A percentile compares a stretch with the other conserved stretches of the same genome.
Evolutionary conservation across 1,284 basidiomycete genomes (phyloP).

Genomic region (Ceratorhiza oryzae-sativae): DNA sequence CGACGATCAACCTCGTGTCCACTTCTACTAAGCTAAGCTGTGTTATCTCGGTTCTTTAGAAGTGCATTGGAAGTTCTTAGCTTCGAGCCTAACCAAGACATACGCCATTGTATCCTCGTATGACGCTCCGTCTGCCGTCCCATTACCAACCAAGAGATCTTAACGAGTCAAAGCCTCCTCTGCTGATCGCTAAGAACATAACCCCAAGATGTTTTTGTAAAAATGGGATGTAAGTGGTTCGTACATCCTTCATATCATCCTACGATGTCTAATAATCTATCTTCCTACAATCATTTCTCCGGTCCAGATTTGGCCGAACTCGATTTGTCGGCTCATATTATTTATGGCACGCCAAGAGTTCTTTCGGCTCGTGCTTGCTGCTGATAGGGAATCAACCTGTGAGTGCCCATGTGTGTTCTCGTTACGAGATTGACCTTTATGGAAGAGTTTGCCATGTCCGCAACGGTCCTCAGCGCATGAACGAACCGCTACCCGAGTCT

Average conservation of each 20-base stretch:
- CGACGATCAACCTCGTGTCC: neutral
- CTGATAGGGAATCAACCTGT: neutral
- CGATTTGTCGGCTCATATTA: neutral
- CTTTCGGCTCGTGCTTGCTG: neutral
- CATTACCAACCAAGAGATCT: too few species aligned
- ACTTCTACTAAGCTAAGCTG: neutral
- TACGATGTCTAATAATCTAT: too few species aligned
- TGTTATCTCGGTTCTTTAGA: neutral
- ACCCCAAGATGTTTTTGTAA: too few species aligned
- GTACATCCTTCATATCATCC: too few species aligned
- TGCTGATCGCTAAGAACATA: too few species aligned
- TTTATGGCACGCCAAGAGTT: slow-evolving; percentile 4
- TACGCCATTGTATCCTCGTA: neutral
- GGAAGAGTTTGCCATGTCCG: neutral
- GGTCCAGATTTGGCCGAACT: neutral
- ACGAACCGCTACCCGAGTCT: neutral
- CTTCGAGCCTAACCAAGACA: neutral
- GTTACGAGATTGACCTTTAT: neutral
- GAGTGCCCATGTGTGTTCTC: neutral
- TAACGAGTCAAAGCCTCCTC: too few species aligned
- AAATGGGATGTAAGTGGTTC: too few species aligned
- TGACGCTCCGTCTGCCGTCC: too few species aligned
- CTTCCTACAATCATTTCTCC: neutral
- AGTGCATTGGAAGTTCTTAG: neutral
- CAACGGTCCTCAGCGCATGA: slow-evolving; percentile 9